phyloP scores from a whole-genome alignment of 768 basidiomycete genomes.

The Termitomyces sp. region DNA sequence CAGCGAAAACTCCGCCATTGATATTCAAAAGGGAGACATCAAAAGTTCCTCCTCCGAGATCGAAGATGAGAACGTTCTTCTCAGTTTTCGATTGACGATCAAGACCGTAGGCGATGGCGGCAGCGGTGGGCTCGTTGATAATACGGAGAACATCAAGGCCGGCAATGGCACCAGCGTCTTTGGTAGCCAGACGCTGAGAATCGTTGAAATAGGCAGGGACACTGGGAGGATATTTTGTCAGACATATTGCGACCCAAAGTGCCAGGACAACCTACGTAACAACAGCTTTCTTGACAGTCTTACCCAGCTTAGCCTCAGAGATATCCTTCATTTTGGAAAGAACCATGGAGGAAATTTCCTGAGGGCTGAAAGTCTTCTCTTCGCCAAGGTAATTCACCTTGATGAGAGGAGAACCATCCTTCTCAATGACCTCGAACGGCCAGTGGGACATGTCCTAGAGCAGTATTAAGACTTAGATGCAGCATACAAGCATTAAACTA shows the following conservation, averaged over 20 bases:
- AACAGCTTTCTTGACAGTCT: constrained; percentile 97
- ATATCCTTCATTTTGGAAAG: constrained; percentile 99
- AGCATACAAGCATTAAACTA: constrained; percentile 10
- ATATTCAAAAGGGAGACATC: constrained; percentile 99
- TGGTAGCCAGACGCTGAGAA: constrained; percentile 98
- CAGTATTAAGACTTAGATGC: constrained; percentile 9
- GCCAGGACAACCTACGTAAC: constrained; percentile 68
- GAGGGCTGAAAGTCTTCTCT: constrained; percentile 94
- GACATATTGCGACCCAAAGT: background rate
- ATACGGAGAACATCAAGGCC: constrained; percentile 99
- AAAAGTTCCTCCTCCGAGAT: constrained; percentile 99
- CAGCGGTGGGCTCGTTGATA: constrained; percentile 99
- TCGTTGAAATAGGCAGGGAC: constrained; percentile 99
- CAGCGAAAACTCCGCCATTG: constrained; percentile 96
- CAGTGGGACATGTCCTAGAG: constrained; percentile 89
- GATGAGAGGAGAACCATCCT: constrained; percentile 95
- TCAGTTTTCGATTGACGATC: constrained; percentile 93
- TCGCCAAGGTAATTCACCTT: constrained; percentile 94
- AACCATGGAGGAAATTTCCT: constrained; percentile 99
- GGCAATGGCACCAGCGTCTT: constrained; percentile 97
- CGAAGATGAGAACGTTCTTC: constrained; percentile 99
- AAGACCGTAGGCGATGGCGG: constrained; percentile 97
- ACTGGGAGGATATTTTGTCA: constrained; percentile 26
- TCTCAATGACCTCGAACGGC: constrained; percentile 96
- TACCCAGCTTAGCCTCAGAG: constrained; percentile 97